Conservation (phyloP, 495 filamentous ascomycete genomes). For the Penicillium mononematosum region DNA sequence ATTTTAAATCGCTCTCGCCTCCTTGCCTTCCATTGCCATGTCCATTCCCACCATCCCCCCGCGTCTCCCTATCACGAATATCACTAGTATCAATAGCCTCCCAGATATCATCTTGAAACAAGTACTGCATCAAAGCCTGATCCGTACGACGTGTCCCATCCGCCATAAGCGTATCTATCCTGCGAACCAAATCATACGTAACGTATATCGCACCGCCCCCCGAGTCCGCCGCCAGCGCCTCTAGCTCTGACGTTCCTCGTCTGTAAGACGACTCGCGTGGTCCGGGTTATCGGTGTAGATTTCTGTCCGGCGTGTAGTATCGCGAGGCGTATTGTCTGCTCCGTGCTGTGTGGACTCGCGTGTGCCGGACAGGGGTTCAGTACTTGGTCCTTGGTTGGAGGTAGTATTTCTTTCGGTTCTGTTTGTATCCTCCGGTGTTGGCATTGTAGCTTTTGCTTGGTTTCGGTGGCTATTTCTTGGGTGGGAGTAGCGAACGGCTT, state of each 20-base stretch:
- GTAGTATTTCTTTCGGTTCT: background rate
- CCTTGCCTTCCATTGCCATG: background rate
- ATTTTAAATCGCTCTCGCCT: background rate
- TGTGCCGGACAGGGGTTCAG: background rate
- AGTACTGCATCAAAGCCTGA: background rate
- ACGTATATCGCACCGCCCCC: background rate
- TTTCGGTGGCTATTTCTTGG: background rate
- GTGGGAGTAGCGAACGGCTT: background rate
- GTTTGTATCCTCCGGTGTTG: background rate
- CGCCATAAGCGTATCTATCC: background rate
- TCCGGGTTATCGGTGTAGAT: background rate
- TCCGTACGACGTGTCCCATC: background rate
- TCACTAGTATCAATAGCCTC: background rate
- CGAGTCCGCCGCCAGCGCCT: background rate
- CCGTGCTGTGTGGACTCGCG: background rate
- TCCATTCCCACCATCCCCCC: background rate
- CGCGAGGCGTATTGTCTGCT: background rate
- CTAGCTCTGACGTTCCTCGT: background rate
- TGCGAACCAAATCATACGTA: background rate
- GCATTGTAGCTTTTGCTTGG: background rate
- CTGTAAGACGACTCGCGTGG: background rate
- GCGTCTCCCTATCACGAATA: background rate
- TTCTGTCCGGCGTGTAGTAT: background rate
- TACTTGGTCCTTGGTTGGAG: background rate
- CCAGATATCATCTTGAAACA: background rate